Evolutionary conservation across 805 yeast genomes (phyloP).

Genomic region (Candida chauliodis): DNA sequence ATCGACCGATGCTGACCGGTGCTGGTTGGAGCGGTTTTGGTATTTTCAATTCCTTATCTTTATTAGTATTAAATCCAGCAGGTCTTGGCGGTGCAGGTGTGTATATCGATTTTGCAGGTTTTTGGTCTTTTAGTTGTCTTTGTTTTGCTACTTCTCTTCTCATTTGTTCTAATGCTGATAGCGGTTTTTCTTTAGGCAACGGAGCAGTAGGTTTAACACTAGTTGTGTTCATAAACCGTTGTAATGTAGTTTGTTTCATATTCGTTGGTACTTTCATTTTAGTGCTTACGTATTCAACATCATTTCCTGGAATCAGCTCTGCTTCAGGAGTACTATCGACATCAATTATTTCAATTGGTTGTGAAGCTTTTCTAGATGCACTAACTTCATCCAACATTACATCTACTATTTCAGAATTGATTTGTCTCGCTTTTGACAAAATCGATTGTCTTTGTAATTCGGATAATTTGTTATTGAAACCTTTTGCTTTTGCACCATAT

Average conservation of each 20-base stretch:
- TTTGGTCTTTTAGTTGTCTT: constrained; percentile 7
- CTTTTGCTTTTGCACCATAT: constrained; percentile 63
- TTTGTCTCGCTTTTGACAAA: constrained; percentile 54
- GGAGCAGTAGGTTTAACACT: constrained; percentile 33
- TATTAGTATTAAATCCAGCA: constrained; percentile 45
- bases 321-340: neutral
- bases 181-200: constrained; percentile 20
- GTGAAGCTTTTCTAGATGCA: constrained; percentile 10
- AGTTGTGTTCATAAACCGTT: constrained; percentile 32
- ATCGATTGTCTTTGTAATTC: constrained; percentile 65
- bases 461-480: constrained; percentile 65
- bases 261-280: constrained; percentile 4
- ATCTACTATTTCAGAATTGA: constrained; percentile 55
- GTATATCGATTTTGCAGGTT: constrained; percentile 2
- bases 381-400: constrained; percentile 42
- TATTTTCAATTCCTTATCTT: neutral
- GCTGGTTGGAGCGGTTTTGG: constrained; percentile 5
- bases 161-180: constrained; percentile 5
- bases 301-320: neutral
- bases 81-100: constrained; percentile 52
- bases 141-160: neutral
- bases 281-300: neutral
- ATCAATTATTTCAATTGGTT: constrained; percentile 2
- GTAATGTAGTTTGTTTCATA: constrained; percentile 33
- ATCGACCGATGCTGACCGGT: constrained; percentile 31